Percentiles rank a stretch among this genome's conserved stretches.
Conservation (phyloP, 1,284 basidiomycete genomes). For the Filobasidium uniguttulatum region DNA sequence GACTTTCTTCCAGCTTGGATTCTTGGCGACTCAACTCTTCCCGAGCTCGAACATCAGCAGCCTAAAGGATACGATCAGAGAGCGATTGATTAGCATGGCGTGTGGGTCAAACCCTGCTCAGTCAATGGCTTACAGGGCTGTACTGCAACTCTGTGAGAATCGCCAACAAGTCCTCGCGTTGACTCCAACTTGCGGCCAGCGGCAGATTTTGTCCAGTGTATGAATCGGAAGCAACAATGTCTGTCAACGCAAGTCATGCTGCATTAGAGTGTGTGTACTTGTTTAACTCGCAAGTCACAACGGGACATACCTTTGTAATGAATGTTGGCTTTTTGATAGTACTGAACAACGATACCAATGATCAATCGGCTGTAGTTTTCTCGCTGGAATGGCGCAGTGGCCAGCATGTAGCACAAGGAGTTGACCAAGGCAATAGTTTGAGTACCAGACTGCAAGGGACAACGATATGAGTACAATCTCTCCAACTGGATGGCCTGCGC, state of each 20-base stretch:
- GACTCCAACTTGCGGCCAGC: constrained; percentile 74
- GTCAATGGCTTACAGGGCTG: constrained; percentile 30
- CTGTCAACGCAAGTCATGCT: constrained; percentile 12
- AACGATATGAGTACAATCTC: not conserved
- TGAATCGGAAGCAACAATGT: constrained; percentile 18
- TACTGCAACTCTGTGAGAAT: constrained; percentile 51
- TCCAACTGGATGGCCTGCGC: not conserved
- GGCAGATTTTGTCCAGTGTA: constrained; percentile 19
- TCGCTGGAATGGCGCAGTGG: constrained; percentile 85
- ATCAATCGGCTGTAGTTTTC: constrained; percentile 91
- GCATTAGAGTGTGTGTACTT: too few species aligned
- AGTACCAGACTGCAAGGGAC: constrained; percentile 55
- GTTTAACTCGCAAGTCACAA: not conserved
- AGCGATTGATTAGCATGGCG: too few species aligned
- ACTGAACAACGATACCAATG: constrained; percentile 88
- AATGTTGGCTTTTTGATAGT: constrained; percentile 85
- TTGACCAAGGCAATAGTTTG: constrained; percentile 83
- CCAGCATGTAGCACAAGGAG: constrained; percentile 81
- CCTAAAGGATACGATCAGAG: constrained; percentile 10
- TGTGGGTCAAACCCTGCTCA: not conserved
- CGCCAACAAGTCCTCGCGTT: constrained; percentile 59
- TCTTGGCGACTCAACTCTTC: constrained; percentile 48
- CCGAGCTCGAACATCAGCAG: constrained; percentile 17
- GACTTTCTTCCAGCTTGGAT: constrained; percentile 55
- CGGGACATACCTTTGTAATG: constrained; percentile 49